Percentiles rank a stretch among this genome's conserved stretches.
phyloP scores from a whole-genome alignment of 768 basidiomycete species.

The Boletus subcaerulescens region DNA sequence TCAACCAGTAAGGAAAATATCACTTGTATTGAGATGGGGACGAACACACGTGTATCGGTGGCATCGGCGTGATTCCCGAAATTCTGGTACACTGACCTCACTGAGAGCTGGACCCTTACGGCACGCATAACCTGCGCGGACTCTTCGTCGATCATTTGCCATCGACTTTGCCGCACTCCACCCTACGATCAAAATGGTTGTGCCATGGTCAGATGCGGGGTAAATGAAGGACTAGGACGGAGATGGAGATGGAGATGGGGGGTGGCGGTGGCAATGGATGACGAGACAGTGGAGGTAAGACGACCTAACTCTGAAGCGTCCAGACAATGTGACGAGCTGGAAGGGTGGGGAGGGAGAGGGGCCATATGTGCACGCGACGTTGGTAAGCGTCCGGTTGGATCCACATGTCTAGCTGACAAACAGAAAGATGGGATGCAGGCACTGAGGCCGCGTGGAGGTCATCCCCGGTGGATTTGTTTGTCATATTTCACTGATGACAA shows the following conservation, averaged over 20 bases:
- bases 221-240: not conserved
- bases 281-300: slow-evolving; percentile 2
- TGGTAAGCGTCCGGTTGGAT: no score
- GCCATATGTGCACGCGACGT: not conserved
- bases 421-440: no score
- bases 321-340: not conserved
- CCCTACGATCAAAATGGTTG: not conserved
- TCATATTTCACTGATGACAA: no score
- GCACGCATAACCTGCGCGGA: slow-evolving; percentile 2
- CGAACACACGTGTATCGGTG: slow-evolving; percentile 3
- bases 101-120: not conserved
- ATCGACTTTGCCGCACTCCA: no score
- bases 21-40: not conserved
- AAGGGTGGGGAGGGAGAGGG: not conserved
- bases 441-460: no score
- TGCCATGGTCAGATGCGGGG: not conserved
- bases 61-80: not conserved
- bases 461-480: no score
- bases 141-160: no score
- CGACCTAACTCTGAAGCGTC: not conserved
- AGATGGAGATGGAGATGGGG: slow-evolving; percentile 1
- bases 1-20: not conserved
- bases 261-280: not conserved
- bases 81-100: not conserved
- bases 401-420: no score